Evolutionary conservation across 768 basidiomycete species (phyloP), one percentile per base, ranked within the genome.

Genomic region (Porphyrellus cyaneotinctus): DNA sequence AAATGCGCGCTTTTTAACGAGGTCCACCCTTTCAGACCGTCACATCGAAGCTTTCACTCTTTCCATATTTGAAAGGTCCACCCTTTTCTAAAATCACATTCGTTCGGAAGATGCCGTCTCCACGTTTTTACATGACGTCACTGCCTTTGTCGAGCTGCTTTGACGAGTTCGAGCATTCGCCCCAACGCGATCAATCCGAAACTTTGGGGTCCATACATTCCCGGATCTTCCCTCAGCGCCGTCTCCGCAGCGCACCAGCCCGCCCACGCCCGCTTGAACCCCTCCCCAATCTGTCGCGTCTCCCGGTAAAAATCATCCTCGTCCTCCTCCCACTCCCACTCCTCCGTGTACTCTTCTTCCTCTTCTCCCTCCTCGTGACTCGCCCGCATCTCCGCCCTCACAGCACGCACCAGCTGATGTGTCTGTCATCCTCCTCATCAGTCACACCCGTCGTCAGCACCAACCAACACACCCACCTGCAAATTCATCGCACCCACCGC

Each of bases 121-220:
- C 67, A 68, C 67, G 64, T 64, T 28, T 28, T 28, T 37, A 44
- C 47, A 50, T 47, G 17, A 49, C 7, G 24, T 38, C 24, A 26
- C 38, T 23, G 32, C 23, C 30, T 38, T 6, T 24, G 15, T 2
- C 47, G 47, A 8, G 60, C 60, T 17, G 59, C 68, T 48, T 73
- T 75, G 23, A 74, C 49, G 28, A 71, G 53, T 15, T 78, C 75
- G 48, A 80, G 59, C 58, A 79, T 69, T 23, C 66, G 58, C 12
- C 74, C 73, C 56, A 79, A 49, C 18, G 75, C 76, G 17, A 80
- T 66, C 51, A 76, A 51, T 11, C 78, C 77, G 44, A 78, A 79
- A 56, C 75, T 76, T 54, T 72, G 71, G 8, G 74, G 62, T 2
- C 78, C 78, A 53, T 72, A 79, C 42, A 46, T 45, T 4, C 23